Conservation (phyloP, 2,329 filamentous ascomycete species). For the Pseudocercospora musae region DNA sequence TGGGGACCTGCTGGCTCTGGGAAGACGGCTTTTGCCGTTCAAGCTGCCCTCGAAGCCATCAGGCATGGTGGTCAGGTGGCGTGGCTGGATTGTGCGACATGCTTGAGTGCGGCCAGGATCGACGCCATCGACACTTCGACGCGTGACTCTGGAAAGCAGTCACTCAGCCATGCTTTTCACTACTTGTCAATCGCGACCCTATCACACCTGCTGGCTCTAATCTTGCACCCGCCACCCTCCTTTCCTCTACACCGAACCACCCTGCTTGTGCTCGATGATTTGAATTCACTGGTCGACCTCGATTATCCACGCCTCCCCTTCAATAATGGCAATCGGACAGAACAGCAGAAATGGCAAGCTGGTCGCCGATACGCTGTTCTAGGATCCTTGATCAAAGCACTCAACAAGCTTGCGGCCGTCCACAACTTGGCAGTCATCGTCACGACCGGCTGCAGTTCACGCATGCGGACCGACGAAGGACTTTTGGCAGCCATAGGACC, state of each 20-base stretch:
- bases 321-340: slow-evolving; percentile 39
- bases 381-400: slow-evolving; percentile 57
- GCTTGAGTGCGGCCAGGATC: slow-evolving; percentile 11
- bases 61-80: slow-evolving; percentile 61
- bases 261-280: slow-evolving; percentile 72
- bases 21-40: slow-evolving; percentile 72
- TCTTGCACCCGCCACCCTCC: slow-evolving; percentile 62
- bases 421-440: slow-evolving; percentile 71
- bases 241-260: slow-evolving; percentile 63
- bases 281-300: slow-evolving; percentile 72
- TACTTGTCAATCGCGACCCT: slow-evolving; percentile 61
- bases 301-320: slow-evolving; percentile 62
- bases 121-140: background rate
- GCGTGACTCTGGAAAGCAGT: background rate
- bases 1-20: slow-evolving; percentile 84
- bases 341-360: slow-evolving; percentile 48
- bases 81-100: slow-evolving; percentile 57
- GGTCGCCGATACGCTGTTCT: slow-evolving; percentile 59
- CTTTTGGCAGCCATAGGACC: slow-evolving; percentile 67
- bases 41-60: slow-evolving; percentile 54
- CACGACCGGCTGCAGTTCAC: slow-evolving; percentile 78
- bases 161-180: slow-evolving; percentile 46
- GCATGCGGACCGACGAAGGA: slow-evolving; percentile 56
- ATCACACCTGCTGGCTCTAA: slow-evolving; percentile 66
- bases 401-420: slow-evolving; percentile 70